Conservation (phyloP, 139 green algal genomes). For the Tetradesmus obliquus region DNA sequence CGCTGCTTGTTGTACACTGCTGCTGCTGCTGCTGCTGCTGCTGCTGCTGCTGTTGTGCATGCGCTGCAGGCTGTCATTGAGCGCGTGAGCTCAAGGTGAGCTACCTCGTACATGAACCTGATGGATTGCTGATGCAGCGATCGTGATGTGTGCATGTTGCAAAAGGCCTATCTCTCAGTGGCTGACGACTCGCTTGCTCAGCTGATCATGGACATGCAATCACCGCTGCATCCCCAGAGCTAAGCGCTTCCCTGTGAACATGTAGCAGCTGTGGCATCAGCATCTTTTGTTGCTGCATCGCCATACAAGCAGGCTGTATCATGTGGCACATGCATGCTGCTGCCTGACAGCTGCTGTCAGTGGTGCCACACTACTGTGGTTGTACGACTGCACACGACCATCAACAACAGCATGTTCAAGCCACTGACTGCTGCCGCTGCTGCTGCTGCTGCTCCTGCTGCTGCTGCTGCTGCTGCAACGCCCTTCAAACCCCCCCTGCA, state of each 20-base stretch:
- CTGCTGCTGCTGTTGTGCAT: no score
- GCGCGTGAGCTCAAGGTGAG: no score
- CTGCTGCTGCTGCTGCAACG: neutral
- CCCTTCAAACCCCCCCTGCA: neutral
- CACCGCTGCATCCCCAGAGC: neutral
- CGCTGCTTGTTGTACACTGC: no score
- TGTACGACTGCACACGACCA: neutral
- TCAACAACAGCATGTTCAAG: neutral
- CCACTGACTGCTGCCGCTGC: neutral
- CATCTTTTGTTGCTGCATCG: neutral
- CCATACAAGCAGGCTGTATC: neutral
- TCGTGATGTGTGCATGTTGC: no score
- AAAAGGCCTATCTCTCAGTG: no score
- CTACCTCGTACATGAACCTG: no score
- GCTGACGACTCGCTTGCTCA: no score
- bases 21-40: no score
- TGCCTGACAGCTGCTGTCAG: neutral
- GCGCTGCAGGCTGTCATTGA: no score
- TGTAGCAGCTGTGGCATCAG: no score
- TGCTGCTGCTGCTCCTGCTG: neutral
- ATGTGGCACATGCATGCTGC: neutral
- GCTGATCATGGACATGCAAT: neutral
- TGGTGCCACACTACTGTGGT: neutral
- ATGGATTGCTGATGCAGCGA: no score
- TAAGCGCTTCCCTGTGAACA: neutral